A percentile compares a stretch with the other conserved stretches of the same genome.
Conservation (phyloP, 1,284 basidiomycete species). For the Gomphus sp. region DNA sequence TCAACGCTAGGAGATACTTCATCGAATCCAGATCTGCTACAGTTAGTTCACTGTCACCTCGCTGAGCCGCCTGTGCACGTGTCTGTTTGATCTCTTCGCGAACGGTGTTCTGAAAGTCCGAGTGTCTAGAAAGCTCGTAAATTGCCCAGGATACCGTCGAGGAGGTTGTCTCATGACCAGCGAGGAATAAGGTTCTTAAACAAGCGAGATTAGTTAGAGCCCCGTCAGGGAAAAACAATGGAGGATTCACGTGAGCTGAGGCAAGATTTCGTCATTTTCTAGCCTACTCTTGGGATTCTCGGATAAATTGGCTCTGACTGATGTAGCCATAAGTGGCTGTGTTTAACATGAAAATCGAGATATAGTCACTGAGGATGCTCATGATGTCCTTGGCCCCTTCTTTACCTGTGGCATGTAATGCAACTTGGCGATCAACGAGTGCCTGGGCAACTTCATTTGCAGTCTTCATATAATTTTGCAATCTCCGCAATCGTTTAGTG, state of each 20-base stretch:
- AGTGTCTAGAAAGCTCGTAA: constrained; percentile 20
- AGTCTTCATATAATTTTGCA: constrained; percentile 10
- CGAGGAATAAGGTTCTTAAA: neutral
- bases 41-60: neutral
- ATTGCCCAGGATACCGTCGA: constrained; percentile 2
- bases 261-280: constrained; percentile 39
- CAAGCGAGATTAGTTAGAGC: too few species aligned
- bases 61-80: neutral
- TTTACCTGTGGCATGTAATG: constrained; percentile 23
- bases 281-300: constrained; percentile 34
- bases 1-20: neutral
- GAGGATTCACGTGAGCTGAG: constrained; percentile 32
- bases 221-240: too few species aligned
- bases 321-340: neutral
- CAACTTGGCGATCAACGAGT: constrained; percentile 30
- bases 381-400: constrained; percentile 28
- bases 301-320: constrained; percentile 46
- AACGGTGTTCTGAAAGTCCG: constrained; percentile 18
- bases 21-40: neutral
- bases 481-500: constrained; percentile 23
- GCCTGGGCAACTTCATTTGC: constrained; percentile 26
- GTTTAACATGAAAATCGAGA: neutral
- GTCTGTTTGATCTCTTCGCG: constrained; percentile 16
- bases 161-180: neutral
- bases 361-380: constrained; percentile 29